A percentile compares a stretch with the other conserved stretches of the same genome.
These are phyloP conservation scores for Knoxia roxburghii DNA, from an alignment of 257 asterid species.

Conservation along the genomic window DNA sequence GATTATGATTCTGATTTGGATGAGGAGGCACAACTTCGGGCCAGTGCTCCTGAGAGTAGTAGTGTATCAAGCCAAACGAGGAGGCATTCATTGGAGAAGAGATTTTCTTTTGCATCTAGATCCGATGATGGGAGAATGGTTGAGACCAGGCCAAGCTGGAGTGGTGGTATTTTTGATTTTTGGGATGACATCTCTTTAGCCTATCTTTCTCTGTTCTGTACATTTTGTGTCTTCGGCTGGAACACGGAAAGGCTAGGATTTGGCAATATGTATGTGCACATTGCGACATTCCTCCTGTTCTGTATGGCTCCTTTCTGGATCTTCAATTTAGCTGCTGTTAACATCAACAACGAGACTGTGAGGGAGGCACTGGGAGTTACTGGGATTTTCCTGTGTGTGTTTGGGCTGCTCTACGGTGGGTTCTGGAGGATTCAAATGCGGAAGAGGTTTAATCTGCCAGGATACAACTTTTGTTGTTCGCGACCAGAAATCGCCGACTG, in stretches of 20 bases:
- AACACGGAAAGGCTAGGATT: constrained; percentile 92
- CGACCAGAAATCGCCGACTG: constrained; percentile 60
- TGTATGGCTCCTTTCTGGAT: constrained; percentile 92
- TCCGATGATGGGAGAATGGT: constrained; percentile 36
- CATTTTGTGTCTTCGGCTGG: constrained; percentile 94
- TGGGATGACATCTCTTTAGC: constrained; percentile 91
- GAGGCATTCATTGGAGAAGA: constrained; percentile 47
- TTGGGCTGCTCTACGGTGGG: constrained; percentile 85
- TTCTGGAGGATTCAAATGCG: constrained; percentile 97
- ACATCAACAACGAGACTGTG: constrained; percentile 58
- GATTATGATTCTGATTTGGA: constrained; percentile 52
- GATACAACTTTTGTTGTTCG: constrained; percentile 50
- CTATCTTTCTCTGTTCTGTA: constrained; percentile 75
- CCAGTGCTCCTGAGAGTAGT: constrained; percentile 32
- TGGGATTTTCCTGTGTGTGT: constrained; percentile 70
- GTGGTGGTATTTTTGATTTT: constrained; percentile 78
- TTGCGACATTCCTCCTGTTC: constrained; percentile 75
- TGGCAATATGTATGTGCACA: constrained; percentile 93
- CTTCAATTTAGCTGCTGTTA: constrained; percentile 76
- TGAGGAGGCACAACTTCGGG: constrained; percentile 52
- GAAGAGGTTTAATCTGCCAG: constrained; percentile 69
- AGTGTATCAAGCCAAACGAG: constrained; percentile 30
- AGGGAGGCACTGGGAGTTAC: constrained; percentile 61
- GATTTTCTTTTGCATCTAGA: constrained; percentile 52
- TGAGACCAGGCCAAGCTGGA: constrained; percentile 64